Evolutionary conservation across 768 basidiomycete species (phyloP).

Genomic region (Coprinellus micaceus): DNA sequence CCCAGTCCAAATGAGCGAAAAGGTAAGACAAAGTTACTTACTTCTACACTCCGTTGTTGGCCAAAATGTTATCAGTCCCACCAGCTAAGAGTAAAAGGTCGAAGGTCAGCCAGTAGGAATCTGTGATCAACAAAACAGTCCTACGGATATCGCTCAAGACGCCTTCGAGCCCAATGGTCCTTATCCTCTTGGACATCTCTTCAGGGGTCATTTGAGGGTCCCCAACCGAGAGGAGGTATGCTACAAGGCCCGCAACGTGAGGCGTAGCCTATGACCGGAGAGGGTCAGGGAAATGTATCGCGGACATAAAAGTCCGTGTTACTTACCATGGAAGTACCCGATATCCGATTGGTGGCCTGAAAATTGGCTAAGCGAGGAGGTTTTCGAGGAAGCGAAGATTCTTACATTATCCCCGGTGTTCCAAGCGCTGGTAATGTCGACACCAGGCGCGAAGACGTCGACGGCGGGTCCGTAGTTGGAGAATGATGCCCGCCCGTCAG

Average conservation of each 20-base stretch:
- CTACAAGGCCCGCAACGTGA: conserved; percentile 18
- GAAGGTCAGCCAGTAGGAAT: too few species aligned
- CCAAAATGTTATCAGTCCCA: too few species aligned
- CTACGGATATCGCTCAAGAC: too few species aligned
- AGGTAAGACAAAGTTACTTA: too few species aligned
- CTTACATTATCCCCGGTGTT: conserved; percentile 19
- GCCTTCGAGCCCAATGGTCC: not conserved
- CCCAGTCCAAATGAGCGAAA: too few species aligned
- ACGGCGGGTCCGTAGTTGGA: conserved; percentile 33
- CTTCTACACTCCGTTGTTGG: too few species aligned
- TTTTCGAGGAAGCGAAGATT: not conserved
- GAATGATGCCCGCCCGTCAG: conserved; percentile 26
- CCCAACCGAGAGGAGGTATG: conserved; percentile 12
- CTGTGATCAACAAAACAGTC: too few species aligned
- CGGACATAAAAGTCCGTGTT: not conserved
- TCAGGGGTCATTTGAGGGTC: conserved; percentile 5
- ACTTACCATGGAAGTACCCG: conserved; percentile 82
- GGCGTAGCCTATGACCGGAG: conserved; percentile 12
- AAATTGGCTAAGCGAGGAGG: not conserved
- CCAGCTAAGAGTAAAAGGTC: too few species aligned
- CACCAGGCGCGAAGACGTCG: conserved; percentile 33
- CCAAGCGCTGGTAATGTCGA: conserved; percentile 23
- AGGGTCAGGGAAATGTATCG: not conserved
- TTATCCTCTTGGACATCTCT: conserved; percentile 5
- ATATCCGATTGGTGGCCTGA: conserved; percentile 65